Conservation (phyloP, 306 rosid species). For the Argentina anserina region DNA sequence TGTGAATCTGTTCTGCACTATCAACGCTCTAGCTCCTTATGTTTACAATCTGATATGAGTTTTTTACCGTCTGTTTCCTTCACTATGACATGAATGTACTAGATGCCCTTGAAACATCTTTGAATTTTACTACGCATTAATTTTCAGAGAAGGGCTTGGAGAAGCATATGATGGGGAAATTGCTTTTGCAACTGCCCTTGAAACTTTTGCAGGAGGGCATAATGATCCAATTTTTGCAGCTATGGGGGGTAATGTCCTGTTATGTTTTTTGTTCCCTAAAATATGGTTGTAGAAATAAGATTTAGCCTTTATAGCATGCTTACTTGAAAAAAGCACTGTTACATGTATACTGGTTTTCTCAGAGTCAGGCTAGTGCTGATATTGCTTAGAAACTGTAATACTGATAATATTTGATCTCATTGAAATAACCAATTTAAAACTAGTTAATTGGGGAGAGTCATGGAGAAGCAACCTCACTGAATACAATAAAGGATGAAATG, state of each 20-base stretch:
- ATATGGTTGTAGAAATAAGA: conserved; percentile 9
- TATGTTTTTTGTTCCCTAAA: not conserved
- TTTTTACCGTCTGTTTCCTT: not conserved
- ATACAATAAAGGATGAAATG: not conserved
- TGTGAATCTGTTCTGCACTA: not conserved
- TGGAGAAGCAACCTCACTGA: not conserved
- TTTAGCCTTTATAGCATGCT: not conserved
- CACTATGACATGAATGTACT: not conserved
- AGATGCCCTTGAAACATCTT: conserved; percentile 10
- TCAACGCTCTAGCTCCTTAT: not conserved
- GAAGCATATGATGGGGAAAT: conserved; percentile 94
- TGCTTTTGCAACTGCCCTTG: conserved; percentile 91
- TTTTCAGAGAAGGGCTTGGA: conserved; percentile 86
- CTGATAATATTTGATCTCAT: not conserved
- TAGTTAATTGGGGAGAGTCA: no score
- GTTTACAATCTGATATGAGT: not conserved
- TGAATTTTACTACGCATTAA: conserved; percentile 24
- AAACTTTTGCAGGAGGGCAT: conserved; percentile 88
- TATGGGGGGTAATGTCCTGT: conserved; percentile 64
- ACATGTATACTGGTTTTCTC: not conserved
- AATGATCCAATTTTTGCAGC: conserved; percentile 88
- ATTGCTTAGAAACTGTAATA: not conserved
- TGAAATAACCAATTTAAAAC: not conserved
- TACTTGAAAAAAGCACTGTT: not conserved
- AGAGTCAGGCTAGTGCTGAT: not conserved